phyloP scores from a whole-genome alignment of 345 rosid species.

The Nephelium lappaceum region DNA sequence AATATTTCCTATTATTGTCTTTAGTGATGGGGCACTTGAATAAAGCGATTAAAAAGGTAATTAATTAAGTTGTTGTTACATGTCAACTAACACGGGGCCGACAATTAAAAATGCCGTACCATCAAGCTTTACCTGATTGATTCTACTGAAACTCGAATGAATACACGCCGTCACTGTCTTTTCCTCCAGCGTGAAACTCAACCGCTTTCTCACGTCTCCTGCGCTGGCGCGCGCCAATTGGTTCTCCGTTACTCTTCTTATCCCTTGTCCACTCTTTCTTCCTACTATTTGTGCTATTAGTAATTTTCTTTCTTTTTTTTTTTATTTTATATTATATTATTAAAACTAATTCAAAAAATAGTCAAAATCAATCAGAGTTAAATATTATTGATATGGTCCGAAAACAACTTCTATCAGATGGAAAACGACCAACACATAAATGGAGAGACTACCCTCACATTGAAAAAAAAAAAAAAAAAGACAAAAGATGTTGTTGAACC shows the following conservation, averaged over 20 bases:
- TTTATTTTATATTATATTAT: too few species aligned
- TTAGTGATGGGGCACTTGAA: background rate
- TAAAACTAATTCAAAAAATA: too few species aligned
- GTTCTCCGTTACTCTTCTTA: background rate
- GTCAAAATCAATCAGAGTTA: too few species aligned
- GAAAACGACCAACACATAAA: too few species aligned
- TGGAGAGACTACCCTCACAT: too few species aligned
- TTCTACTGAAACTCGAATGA: background rate
- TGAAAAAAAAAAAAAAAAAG: too few species aligned
- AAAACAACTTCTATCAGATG: too few species aligned
- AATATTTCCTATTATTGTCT: too few species aligned
- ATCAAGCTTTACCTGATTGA: slow-evolving; percentile 9
- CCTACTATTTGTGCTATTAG: background rate
- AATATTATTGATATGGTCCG: too few species aligned
- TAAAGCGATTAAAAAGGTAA: too few species aligned
- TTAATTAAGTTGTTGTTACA: background rate
- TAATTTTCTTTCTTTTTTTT: too few species aligned
- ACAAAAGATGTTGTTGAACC: too few species aligned
- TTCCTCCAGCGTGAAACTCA: background rate
- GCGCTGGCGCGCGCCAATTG: background rate
- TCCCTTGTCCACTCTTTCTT: background rate
- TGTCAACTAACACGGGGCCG: slow-evolving; percentile 30
- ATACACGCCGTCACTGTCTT: background rate
- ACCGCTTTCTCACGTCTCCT: background rate
- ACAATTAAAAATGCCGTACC: slow-evolving; percentile 32